Evolutionary conservation across 208 protist species (phyloP).

Genomic region (Crithidia acanthocephali): DNA sequence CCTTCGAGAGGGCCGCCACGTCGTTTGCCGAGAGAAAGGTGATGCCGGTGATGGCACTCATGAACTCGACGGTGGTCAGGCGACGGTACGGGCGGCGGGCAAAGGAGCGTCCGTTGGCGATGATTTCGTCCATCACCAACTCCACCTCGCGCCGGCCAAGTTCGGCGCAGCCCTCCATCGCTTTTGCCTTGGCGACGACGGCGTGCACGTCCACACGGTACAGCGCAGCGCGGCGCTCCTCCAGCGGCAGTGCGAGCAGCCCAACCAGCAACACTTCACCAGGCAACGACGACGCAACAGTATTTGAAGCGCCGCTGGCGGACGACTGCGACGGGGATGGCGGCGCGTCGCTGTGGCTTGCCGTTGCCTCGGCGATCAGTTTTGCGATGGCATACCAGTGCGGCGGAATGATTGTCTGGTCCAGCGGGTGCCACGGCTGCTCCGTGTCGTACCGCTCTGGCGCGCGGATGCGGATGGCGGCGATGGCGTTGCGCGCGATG

Average conservation of each 20-base stretch:
- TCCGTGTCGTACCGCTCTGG: slow-evolving; percentile 23
- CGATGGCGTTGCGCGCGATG: slow-evolving; percentile 58
- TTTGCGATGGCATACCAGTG: slow-evolving; percentile 45
- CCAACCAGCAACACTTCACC: slow-evolving; percentile 22
- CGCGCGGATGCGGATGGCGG: slow-evolving; percentile 46
- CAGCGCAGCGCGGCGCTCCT: slow-evolving; percentile 35
- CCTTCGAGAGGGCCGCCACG: slow-evolving; percentile 14
- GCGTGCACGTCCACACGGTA: slow-evolving; percentile 31
- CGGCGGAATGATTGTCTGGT: slow-evolving; percentile 76
- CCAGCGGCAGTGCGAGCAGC: slow-evolving; percentile 36
- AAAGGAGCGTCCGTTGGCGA: slow-evolving; percentile 57
- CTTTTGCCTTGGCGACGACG: slow-evolving; percentile 5
- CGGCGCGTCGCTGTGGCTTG: neutral
- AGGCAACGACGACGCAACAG: neutral
- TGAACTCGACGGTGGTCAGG: slow-evolving; percentile 69
- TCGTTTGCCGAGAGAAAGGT: slow-evolving; percentile 52
- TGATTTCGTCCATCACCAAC: slow-evolving; percentile 59
- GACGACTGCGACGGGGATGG: neutral
- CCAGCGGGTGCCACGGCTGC: slow-evolving; percentile 62
- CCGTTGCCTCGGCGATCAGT: slow-evolving; percentile 21
- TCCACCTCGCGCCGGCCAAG: slow-evolving; percentile 70
- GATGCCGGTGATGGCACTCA: slow-evolving; percentile 70
- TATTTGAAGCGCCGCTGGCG: neutral
- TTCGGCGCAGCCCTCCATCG: slow-evolving; percentile 8
- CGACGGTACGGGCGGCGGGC: slow-evolving; percentile 75